Evolutionary conservation across 2,329 filamentous ascomycete genomes (phyloP).

Genomic region (Whalleya microplaca): DNA sequence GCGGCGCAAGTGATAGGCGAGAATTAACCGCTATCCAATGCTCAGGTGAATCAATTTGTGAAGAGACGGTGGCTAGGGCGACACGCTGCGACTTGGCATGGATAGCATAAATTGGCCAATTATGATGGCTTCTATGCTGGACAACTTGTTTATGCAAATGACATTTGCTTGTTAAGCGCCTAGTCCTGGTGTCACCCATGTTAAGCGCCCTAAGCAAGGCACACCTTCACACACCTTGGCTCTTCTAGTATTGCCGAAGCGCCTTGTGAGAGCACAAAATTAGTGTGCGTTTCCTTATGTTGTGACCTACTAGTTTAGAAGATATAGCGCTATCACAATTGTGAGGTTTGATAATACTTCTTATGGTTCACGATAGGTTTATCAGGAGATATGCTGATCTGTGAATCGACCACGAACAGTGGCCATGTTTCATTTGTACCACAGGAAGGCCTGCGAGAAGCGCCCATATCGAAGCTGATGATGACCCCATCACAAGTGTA

Average conservation of each 20-base stretch:
- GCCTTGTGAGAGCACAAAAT: too few species aligned
- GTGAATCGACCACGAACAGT: too few species aligned
- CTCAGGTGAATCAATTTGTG: constrained; percentile 1
- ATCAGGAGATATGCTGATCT: too few species aligned
- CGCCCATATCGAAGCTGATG: background rate
- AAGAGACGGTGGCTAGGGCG: background rate
- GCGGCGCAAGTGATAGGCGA: background rate
- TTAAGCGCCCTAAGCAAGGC: constrained; percentile 2
- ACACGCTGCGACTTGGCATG: background rate
- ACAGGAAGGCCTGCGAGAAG: background rate
- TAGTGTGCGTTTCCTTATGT: too few species aligned
- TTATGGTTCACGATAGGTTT: background rate
- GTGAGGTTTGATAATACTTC: background rate
- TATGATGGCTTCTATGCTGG: background rate
- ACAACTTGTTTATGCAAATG: background rate
- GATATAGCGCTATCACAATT: too few species aligned
- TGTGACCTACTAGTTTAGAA: too few species aligned
- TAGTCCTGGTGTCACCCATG: constrained; percentile 1
- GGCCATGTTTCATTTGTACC: background rate
- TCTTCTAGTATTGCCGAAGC: background rate
- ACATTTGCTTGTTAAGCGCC: constrained; percentile 7
- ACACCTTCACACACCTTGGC: background rate
- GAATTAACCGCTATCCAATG: background rate
- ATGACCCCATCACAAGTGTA: background rate
- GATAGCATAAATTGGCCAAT: background rate